These are phyloP conservation scores for Talinum fruticosum DNA, from an alignment of 148 eudicot genomes.

Conservation along the genomic window DNA sequence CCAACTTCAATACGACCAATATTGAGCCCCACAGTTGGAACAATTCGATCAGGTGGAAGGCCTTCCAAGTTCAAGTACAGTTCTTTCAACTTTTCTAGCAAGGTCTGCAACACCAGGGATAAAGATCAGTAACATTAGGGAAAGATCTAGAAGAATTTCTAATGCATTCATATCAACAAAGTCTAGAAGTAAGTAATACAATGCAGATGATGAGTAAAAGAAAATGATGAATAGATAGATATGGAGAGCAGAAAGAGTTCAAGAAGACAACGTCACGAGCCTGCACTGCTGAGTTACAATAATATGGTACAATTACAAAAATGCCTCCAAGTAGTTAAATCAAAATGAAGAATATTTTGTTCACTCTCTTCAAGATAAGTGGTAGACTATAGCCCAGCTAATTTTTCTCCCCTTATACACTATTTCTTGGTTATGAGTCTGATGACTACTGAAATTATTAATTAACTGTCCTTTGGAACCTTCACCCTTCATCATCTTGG, in stretches of 20 bases:
- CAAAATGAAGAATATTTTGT: neutral
- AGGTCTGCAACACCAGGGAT: slow-evolving; percentile 44
- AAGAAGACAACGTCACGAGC: too few relatives aligned
- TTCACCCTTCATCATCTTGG: neutral
- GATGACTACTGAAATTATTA: neutral
- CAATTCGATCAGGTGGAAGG: slow-evolving; percentile 91
- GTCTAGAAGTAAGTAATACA: neutral
- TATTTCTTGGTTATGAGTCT: neutral
- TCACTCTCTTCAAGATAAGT: neutral
- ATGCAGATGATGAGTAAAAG: neutral
- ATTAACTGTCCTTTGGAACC: neutral
- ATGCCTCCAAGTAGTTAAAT: neutral
- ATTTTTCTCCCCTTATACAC: too few relatives aligned
- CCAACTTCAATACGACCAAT: slow-evolving; percentile 94
- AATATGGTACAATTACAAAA: neutral
- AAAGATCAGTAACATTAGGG: neutral
- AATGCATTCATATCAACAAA: neutral
- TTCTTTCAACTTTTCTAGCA: slow-evolving; percentile 88
- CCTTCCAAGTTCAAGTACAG: slow-evolving; percentile 85
- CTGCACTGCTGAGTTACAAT: neutral
- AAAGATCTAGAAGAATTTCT: neutral
- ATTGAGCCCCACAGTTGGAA: slow-evolving; percentile 97
- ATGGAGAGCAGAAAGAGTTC: neutral
- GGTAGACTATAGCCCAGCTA: neutral
- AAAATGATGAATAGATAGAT: neutral